Conservation (phyloP, 2,329 filamentous ascomycete genomes). For the Falciphora oryzae region DNA sequence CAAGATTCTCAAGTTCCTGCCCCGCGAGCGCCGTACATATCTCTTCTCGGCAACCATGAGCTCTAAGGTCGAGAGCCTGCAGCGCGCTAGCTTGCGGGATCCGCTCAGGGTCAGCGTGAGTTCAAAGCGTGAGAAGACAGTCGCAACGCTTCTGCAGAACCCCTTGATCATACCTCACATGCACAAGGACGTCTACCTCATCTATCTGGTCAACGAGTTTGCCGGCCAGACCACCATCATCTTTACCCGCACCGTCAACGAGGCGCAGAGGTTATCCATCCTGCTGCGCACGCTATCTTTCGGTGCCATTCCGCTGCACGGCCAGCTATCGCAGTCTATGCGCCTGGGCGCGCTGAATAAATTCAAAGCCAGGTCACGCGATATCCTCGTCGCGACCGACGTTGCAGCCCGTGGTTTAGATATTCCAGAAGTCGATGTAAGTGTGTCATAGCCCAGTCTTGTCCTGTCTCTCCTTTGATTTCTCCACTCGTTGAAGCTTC, state of each 20-base stretch:
- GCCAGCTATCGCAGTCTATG: slow-evolving; percentile 80
- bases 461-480: neutral
- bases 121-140: slow-evolving; percentile 82
- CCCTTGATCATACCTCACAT: slow-evolving; percentile 83
- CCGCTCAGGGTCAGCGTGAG: slow-evolving; percentile 79
- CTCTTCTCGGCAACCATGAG: slow-evolving; percentile 75
- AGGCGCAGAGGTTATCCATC: slow-evolving; percentile 80
- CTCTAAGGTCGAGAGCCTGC: slow-evolving; percentile 86
- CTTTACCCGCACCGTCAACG: slow-evolving; percentile 87
- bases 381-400: slow-evolving; percentile 89
- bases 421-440: slow-evolving; percentile 76
- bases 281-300: slow-evolving; percentile 81
- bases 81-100: slow-evolving; percentile 81
- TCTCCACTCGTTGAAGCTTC: slow-evolving; percentile 4
- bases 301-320: slow-evolving; percentile 86
- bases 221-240: slow-evolving; percentile 82
- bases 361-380: slow-evolving; percentile 72
- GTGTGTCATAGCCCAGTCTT: neutral
- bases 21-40: slow-evolving; percentile 70
- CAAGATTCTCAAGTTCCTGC: slow-evolving; percentile 84
- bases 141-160: slow-evolving; percentile 78
- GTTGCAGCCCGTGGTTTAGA: slow-evolving; percentile 91
- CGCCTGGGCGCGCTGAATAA: slow-evolving; percentile 86
- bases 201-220: slow-evolving; percentile 81
- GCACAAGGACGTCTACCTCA: slow-evolving; percentile 84